Evolutionary conservation across 768 basidiomycete genomes (phyloP), one percentile per base, ranked within the genome.

Genomic region (Pholiota conissans): DNA sequence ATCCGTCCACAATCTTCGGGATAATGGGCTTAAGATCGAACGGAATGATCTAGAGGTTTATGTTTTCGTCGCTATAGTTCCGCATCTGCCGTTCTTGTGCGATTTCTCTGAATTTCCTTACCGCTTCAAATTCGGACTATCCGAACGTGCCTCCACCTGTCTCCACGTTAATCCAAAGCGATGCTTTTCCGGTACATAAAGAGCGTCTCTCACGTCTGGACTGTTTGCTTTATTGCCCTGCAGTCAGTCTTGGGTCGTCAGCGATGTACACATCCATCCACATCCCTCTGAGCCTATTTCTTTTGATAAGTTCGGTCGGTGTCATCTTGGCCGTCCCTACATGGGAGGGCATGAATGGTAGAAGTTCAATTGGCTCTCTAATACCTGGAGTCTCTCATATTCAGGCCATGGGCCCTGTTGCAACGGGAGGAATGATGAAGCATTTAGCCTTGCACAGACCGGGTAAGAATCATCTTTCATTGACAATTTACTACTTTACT

Each of bases 341-440:
- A 18, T 81, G 76, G 69, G 74, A 78, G 26, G 76, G 72, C n/a
- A 61, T 74, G 34, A 68, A 65, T 28, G 64, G 71, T 14, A 69
- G 73, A 30, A 63, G 68, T 35, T 69, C 75, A 9, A 77, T 80
- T 22, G 70, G 71, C 18, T 73, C 72, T 37, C 67, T 82, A 13
- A 77, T 82, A 18, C 74, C 79, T 32, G 72, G 75, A 9, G 65
- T 76, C n/a, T 70, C 79, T 0, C 70, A 68, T 55, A 74, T 83
- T 39, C 66, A 76, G 60, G 74, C 74, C 24, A 61, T 75, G 37
- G 73, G 68, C 8, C 67, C 73, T 5, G 53, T 61, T 13, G 56
- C 65, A 28, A 60, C 57, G 53, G 52, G 65, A 46, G 47, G 61
- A 39, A 61, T 52, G 46, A 61, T 64, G 13, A 67, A 67, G 40